Evolutionary conservation across 768 basidiomycete species (phyloP).

Genomic region (Boletus edulis): DNA sequence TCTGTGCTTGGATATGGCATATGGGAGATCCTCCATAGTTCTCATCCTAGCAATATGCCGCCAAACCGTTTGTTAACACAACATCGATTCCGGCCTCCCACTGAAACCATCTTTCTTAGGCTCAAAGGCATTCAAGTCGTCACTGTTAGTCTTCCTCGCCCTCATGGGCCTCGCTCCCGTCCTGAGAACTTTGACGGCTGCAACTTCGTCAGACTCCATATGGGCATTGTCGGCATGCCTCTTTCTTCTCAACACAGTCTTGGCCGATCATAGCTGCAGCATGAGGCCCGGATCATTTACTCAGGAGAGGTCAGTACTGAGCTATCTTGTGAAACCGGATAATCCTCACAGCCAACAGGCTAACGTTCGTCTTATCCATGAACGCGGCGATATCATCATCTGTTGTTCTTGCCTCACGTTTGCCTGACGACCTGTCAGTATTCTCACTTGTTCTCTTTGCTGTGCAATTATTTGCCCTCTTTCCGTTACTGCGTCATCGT

Average conservation of each 20-base stretch:
- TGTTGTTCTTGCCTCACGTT: constrained; percentile 89
- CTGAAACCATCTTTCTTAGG: constrained; percentile 39
- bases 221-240: constrained; percentile 91
- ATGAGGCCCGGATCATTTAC: constrained; percentile 40
- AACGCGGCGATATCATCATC: constrained; percentile 92
- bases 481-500: constrained; percentile 73
- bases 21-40: constrained; percentile 57
- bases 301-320: constrained; percentile 55
- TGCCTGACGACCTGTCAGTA: constrained; percentile 79
- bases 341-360: constrained; percentile 41
- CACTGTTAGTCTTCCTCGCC: constrained; percentile 82
- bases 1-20: constrained; percentile 59
- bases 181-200: constrained; percentile 86
- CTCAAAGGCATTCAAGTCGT: constrained; percentile 73
- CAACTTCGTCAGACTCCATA: constrained; percentile 95
- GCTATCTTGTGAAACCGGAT: constrained; percentile 19
- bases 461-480: constrained; percentile 79
- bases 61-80: constrained; percentile 25
- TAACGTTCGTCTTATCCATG: constrained; percentile 82
- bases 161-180: constrained; percentile 91
- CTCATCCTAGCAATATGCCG: constrained; percentile 26
- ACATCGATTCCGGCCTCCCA: neutral
- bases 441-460: constrained; percentile 88
- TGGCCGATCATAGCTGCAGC: constrained; percentile 74
- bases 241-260: constrained; percentile 75